A percentile compares a stretch with the other conserved stretches of the same genome.
Evolutionary conservation across 2,329 filamentous ascomycete species (phyloP).

Genomic region (Chaetomiaceae sp.): DNA sequence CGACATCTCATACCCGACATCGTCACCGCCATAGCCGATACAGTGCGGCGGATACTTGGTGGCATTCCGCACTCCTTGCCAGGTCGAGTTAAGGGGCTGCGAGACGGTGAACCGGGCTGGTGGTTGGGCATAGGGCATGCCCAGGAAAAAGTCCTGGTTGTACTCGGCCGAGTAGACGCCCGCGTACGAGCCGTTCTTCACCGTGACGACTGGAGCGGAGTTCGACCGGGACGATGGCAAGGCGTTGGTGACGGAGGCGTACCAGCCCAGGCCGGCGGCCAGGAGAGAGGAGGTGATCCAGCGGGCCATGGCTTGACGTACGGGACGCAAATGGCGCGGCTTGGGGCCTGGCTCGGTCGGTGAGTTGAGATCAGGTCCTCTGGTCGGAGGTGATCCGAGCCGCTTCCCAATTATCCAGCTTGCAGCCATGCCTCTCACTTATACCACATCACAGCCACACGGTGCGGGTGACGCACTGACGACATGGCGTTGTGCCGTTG

Average conservation of each 20-base stretch:
- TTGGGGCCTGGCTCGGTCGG: neutral
- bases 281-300: neutral
- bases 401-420: too few species aligned
- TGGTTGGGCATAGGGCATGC: conserved; percentile 51
- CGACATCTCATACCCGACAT: conserved; percentile 18
- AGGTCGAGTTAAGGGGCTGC: conserved; percentile 14
- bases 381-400: too few species aligned
- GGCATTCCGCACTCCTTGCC: conserved; percentile 6
- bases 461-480: too few species aligned
- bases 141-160: conserved; percentile 49
- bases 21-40: conserved; percentile 3
- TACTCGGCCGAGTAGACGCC: conserved; percentile 33
- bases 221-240: neutral
- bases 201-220: neutral
- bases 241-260: neutral
- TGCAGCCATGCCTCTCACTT: neutral
- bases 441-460: neutral
- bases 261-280: neutral
- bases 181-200: conserved; percentile 35
- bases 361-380: too few species aligned
- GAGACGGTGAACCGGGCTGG: conserved; percentile 2
- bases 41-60: neutral
- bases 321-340: neutral
- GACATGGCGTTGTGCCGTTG: neutral
- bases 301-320: neutral